Evolutionary conservation across 2,329 filamentous ascomycete species (phyloP).

Genomic region (Colletotrichum lini): DNA sequence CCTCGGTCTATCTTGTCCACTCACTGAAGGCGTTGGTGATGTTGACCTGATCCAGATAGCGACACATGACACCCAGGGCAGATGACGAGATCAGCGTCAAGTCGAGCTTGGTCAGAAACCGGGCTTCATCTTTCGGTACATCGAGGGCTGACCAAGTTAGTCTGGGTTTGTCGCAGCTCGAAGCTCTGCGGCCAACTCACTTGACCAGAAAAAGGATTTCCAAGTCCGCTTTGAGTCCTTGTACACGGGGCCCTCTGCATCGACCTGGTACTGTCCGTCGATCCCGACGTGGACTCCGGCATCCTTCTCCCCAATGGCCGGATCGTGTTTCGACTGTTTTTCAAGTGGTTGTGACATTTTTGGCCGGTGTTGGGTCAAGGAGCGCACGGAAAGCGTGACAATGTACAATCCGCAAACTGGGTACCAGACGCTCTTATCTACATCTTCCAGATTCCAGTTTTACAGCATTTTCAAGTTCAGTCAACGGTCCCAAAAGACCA

Average conservation of each 20-base stretch:
- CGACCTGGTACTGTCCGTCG: background rate
- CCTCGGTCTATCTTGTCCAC: background rate
- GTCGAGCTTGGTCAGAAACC: conserved; percentile 49
- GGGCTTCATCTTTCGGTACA: conserved; percentile 46
- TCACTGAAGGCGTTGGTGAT: conserved; percentile 49
- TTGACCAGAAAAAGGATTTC: conserved; percentile 47
- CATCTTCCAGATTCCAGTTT: background rate
- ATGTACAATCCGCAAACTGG: background rate
- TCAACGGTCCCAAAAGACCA: background rate
- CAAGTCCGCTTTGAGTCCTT: conserved; percentile 62
- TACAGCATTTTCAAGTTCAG: background rate
- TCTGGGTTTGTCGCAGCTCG: no score
- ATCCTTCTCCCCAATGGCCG: background rate
- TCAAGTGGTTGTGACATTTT: conserved; percentile 17
- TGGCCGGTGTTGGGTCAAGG: background rate
- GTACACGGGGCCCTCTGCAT: conserved; percentile 10
- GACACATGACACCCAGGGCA: conserved; percentile 48
- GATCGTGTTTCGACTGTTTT: background rate
- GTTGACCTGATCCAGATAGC: conserved; percentile 49
- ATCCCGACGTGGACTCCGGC: background rate
- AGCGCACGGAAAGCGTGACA: no score
- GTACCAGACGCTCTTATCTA: background rate
- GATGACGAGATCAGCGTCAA: conserved; percentile 47
- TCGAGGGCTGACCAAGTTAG: conserved; percentile 42
- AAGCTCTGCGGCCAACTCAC: conserved; percentile 29